Base-by-base conservation (phyloP, 106 monocot genomes). In the Allium cepa region DNA sequence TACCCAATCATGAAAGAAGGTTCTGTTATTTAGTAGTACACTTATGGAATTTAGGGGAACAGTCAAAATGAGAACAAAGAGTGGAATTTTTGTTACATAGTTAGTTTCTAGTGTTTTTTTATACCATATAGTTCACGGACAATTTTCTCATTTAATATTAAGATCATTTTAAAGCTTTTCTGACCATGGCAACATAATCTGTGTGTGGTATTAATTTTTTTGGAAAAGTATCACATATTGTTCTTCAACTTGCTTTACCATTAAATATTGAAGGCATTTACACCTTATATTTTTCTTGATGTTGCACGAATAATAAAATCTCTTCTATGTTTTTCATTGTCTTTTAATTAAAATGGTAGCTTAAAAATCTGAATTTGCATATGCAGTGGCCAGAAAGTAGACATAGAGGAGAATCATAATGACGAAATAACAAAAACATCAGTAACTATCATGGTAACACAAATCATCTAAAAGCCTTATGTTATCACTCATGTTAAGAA, bases 351-450 rank as follows among this genome's bases (percentile, higher is more conserved):
- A 22, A 27, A 5, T 67, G 52, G 5, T 67, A 53, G 17, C 8
- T 64, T 49, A 17, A 48, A 64, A 17, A 48, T 49, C 7, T 47
- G 50, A 16, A 12, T 67, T 26, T 56, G 22, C 55, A 14, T 69
- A 70, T 82, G 77, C 75, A 94, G 93, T 84, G 93, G 86, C 52
- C 86, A 94, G 59, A 86, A 78, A 56, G 90, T 94, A 56, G 77
- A 79, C 22, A 82, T 94, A 64, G 79, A 84, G 76, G 93, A 94
- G 75, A 80, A 82, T 50, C 65, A 61, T 75, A 84, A 80, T 11
- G 78, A 64, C 16, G 71, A 79, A 63, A 45, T 66, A 56, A 66
- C 73, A 70, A 51, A 77, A 14, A 61, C 17, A 69, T 71, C 27
- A 55, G 86, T 94, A 14, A 90, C 82, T 47, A 74, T 94, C 69